Evolutionary conservation across 139 green algal species (phyloP).

Genomic region (Chlorella sp.): DNA sequence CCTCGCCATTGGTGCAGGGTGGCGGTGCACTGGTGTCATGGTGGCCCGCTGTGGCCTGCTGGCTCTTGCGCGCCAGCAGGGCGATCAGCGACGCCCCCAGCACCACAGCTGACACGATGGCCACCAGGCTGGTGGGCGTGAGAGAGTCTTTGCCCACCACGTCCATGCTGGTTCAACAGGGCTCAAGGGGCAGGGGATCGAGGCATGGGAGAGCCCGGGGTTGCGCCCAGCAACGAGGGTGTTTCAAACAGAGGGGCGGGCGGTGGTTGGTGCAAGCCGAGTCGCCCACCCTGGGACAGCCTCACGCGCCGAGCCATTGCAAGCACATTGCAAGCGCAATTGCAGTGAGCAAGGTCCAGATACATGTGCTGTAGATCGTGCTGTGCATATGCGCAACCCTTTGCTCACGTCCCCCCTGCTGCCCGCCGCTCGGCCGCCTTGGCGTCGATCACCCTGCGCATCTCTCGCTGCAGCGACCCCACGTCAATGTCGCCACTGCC

Average conservation of each 20-base stretch:
- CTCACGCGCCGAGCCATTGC: too few relatives aligned
- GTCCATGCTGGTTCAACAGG: conserved; percentile 12
- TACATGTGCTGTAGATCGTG: too few relatives aligned
- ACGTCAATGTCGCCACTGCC: neutral
- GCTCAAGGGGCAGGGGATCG: too few relatives aligned
- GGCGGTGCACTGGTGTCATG: neutral
- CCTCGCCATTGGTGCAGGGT: neutral
- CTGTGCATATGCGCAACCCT: too few relatives aligned
- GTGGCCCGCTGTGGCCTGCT: neutral
- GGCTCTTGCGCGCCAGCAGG: neutral
- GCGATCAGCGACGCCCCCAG: conserved; percentile 16
- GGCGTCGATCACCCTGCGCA: neutral
- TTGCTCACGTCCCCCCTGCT: too few relatives aligned
- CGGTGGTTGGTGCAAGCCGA: too few relatives aligned
- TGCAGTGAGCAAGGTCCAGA: too few relatives aligned
- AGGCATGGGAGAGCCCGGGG: too few relatives aligned
- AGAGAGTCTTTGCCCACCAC: neutral
- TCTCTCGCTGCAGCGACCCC: neutral
- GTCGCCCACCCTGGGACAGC: too few relatives aligned
- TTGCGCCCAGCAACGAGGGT: too few relatives aligned
- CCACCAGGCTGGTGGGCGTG: neutral
- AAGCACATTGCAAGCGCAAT: too few relatives aligned
- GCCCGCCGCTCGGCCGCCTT: conserved; percentile 9
- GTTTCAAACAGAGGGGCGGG: too few relatives aligned
- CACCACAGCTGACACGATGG: conserved; percentile 20